Percentiles rank a stretch among this genome's conserved stretches.
These are phyloP conservation scores for Nepenthes gracilis DNA, from an alignment of 148 eudicot species.

Conservation along the genomic window DNA sequence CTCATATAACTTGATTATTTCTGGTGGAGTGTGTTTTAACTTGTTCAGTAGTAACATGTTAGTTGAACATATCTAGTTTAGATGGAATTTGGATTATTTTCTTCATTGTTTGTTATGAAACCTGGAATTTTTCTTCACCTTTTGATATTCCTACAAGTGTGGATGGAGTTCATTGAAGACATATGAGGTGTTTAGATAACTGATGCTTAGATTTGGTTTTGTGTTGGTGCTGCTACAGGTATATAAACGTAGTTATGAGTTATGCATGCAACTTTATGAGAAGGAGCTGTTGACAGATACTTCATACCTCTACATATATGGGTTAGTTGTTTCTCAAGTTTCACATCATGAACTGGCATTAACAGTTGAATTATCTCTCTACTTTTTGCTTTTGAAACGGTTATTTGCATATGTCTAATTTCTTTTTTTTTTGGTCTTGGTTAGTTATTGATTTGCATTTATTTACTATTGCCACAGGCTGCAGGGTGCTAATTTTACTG, in stretches of 20 bases:
- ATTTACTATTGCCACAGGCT: slow-evolving; percentile 33
- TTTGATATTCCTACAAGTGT: neutral
- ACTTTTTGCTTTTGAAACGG: neutral
- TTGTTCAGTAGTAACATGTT: no score
- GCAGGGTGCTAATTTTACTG: slow-evolving; percentile 62
- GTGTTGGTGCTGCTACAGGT: slow-evolving; percentile 35
- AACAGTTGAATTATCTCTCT: neutral
- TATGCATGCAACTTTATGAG: slow-evolving; percentile 84
- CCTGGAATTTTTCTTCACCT: no score
- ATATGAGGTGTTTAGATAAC: neutral
- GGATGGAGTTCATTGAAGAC: neutral
- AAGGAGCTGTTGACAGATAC: slow-evolving; percentile 78
- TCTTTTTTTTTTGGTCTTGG: neutral
- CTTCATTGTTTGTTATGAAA: no score
- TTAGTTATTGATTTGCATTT: slow-evolving; percentile 2
- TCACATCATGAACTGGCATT: neutral
- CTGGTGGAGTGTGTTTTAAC: no score
- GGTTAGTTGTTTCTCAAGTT: slow-evolving; percentile 33
- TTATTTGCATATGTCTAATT: neutral
- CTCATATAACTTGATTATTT: no score
- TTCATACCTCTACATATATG: slow-evolving; percentile 76
- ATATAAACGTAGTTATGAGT: slow-evolving; percentile 73
- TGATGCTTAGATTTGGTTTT: neutral
- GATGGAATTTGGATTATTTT: no score
- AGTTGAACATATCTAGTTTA: no score